These are phyloP conservation scores for Tulasnella sp. DNA, from an alignment of 768 basidiomycete genomes.

Conservation along the genomic window DNA sequence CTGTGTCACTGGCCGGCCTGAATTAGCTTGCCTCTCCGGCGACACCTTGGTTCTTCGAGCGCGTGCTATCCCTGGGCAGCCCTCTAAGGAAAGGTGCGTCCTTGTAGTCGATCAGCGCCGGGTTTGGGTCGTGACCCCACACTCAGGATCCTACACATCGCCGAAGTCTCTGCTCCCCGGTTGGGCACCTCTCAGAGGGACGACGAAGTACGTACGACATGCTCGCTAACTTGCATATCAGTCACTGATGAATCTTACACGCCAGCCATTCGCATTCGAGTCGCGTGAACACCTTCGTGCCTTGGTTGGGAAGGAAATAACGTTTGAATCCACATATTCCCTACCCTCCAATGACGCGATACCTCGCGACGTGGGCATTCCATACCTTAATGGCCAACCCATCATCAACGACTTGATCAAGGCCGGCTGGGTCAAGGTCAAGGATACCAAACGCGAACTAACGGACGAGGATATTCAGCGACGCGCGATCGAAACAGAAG, in stretches of 20 bases:
- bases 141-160: conserved; percentile 82
- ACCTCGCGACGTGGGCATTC: conserved; percentile 67
- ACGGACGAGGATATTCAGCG: conserved; percentile 65
- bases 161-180: conserved; percentile 73
- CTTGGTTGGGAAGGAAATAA: conserved; percentile 82
- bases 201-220: conserved; percentile 56
- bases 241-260: neutral
- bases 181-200: conserved; percentile 71
- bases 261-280: conserved; percentile 80
- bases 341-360: conserved; percentile 59
- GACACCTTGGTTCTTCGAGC: conserved; percentile 79
- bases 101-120: neutral
- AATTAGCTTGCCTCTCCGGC: conserved; percentile 73
- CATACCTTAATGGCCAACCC: conserved; percentile 60
- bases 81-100: conserved; percentile 74
- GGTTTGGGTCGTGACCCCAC: neutral
- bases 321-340: conserved; percentile 71
- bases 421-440: conserved; percentile 87
- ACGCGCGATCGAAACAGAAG: conserved; percentile 64
- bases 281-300: conserved; percentile 84
- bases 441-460: conserved; percentile 73
- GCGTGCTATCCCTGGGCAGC: conserved; percentile 67
- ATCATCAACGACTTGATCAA: conserved; percentile 64
- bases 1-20: neutral
- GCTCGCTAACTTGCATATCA: neutral